Evolutionary conservation across 768 basidiomycete genomes (phyloP).

Genomic region (Suillus bovinus): DNA sequence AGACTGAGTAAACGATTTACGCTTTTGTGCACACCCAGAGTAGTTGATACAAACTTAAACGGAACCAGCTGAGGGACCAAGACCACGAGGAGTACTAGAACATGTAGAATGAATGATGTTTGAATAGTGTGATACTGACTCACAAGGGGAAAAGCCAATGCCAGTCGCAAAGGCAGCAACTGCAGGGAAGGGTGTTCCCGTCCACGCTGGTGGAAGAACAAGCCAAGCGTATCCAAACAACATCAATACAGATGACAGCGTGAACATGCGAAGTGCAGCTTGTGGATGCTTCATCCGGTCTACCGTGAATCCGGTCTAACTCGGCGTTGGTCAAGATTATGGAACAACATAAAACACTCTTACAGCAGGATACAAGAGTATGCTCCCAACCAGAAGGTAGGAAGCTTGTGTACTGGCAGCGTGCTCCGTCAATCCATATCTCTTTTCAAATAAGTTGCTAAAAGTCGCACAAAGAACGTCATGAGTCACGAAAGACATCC

Average conservation of each 20-base stretch:
- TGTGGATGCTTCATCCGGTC: constrained; percentile 59
- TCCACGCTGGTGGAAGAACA: constrained; percentile 56
- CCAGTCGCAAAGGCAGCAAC: constrained; percentile 64
- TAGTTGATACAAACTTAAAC: constrained; percentile 73
- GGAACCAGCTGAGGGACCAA: constrained; percentile 74
- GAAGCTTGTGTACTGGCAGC: constrained; percentile 66
- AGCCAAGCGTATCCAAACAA: constrained; percentile 68
- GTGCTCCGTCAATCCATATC: constrained; percentile 60
- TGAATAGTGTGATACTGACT: background rate
- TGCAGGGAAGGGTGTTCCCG: constrained; percentile 59
- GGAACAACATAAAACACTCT: constrained; percentile 20
- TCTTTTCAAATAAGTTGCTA: constrained; percentile 73
- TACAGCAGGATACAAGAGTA: constrained; percentile 71
- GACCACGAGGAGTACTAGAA: constrained; percentile 67
- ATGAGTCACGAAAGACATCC: background rate
- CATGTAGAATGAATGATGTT: constrained; percentile 7
- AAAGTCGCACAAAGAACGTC: constrained; percentile 8
- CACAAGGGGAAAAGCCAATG: constrained; percentile 73
- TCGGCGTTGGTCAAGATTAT: constrained; percentile 6
- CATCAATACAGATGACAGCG: constrained; percentile 59
- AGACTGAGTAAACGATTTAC: constrained; percentile 40
- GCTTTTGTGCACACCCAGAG: constrained; percentile 76
- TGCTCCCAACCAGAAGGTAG: constrained; percentile 67
- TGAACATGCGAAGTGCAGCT: constrained; percentile 58
- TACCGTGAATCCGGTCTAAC: constrained; percentile 64